Base-by-base conservation (phyloP, 2,329 filamentous ascomycete genomes). In the Chrysoporthe deuterocubensis region DNA sequence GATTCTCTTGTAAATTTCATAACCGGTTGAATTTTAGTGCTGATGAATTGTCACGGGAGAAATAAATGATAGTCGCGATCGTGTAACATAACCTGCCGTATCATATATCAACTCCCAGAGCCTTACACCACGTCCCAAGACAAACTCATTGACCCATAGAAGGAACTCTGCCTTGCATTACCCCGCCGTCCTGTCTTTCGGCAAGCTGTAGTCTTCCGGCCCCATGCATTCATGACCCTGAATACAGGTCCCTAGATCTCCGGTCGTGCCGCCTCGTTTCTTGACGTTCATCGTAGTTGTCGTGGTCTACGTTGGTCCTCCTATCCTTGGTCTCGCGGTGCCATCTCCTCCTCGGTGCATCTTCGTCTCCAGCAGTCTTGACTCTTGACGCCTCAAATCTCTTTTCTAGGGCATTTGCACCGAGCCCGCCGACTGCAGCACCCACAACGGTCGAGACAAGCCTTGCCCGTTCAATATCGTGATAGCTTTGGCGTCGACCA, bases 361-460 rank as follows among this genome's bases (percentile, higher is more conserved):
- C 71, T 14, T 76, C 70, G 68, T 79, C 75, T n/a, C 72, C 71
- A 43, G 74, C 74, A 58, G 76, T 77, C 43, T 75, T 75, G 16
- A 77, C 76, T 14, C 76, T 75, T 7, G 77, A 76, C 62, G 75
- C 74, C 72, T 83, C 82, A 13, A 84, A 74, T 58, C 77, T 77
- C 70, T 80, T 82, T 70, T 83, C 81, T 46, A 85, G 73, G 16
- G 81, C 83, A 64, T 85, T 87, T 14, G 85, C 85, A 4, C 84
- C 84, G 11, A 88, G 78, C 3, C 85, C 85, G 2, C 84, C 85
- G 0, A 85, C 84, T 3, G 85, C 83, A 1, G 84, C 85, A 2
- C 85, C 85, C 3, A 87, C 78, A 11, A 87, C 76, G 11, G 85
- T 86, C 3, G 83, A 82, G 18, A 86, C 74, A 63, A 83, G 75